These are phyloP conservation scores for Corylus heterophylla DNA, from an alignment of 306 rosid genomes.

Conservation along the genomic window DNA sequence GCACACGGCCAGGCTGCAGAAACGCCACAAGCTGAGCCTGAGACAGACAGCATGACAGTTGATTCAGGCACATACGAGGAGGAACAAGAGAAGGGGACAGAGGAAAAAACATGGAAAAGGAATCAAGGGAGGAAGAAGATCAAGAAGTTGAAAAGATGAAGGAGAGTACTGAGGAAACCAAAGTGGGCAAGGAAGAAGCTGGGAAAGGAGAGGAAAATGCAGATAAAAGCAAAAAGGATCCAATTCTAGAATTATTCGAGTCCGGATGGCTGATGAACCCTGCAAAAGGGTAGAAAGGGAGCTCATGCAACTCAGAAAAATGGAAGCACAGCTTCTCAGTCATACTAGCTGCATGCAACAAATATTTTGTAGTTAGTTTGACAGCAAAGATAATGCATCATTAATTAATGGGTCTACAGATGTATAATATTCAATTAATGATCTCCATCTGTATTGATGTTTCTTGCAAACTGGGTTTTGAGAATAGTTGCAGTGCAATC, in stretches of 20 bases:
- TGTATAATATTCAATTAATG: neutral
- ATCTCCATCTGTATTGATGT: neutral
- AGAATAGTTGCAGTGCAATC: no score
- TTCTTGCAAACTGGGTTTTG: neutral
- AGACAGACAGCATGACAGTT: slow-evolving; percentile 7
- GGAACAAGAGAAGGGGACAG: slow-evolving; percentile 38
- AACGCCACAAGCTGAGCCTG: slow-evolving; percentile 24
- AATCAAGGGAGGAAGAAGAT: neutral
- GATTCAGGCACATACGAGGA: slow-evolving; percentile 33
- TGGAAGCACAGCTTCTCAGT: no score
- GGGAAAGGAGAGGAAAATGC: slow-evolving; percentile 19
- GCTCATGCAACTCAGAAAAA: neutral
- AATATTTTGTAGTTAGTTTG: no score
- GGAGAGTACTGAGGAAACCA: neutral
- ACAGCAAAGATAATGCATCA: no score
- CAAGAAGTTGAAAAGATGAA: neutral
- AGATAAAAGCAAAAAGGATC: slow-evolving; percentile 30
- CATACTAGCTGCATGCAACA: no score
- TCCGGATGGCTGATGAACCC: slow-evolving; percentile 60
- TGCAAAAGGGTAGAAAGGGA: neutral
- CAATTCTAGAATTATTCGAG: slow-evolving; percentile 62
- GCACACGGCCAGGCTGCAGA: slow-evolving; percentile 9
- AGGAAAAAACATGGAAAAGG: slow-evolving; percentile 5
- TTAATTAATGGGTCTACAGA: neutral
- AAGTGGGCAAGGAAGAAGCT: neutral